Percentiles rank a stretch among this genome's conserved stretches.
These are phyloP conservation scores for Boletus rubropictus DNA, from an alignment of 768 basidiomycete species.

Conservation along the genomic window DNA sequence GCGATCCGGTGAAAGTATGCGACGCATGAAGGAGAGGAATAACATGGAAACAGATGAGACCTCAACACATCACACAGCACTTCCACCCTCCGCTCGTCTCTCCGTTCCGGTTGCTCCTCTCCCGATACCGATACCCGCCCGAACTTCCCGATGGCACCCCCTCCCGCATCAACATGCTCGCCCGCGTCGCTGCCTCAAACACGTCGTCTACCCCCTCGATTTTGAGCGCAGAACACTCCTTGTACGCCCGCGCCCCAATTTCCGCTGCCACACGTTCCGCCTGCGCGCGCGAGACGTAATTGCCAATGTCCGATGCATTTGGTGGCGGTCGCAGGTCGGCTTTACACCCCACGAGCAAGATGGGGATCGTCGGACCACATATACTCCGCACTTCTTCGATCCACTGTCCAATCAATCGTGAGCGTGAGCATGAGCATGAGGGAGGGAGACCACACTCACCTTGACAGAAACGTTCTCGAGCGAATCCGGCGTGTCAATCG, in stretches of 20 bases:
- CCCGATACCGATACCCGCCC: constrained; percentile 44
- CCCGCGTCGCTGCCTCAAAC: constrained; percentile 94
- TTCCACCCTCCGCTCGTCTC: constrained; percentile 42
- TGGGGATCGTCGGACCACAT: constrained; percentile 88
- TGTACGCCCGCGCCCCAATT: constrained; percentile 91
- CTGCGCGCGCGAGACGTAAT: constrained; percentile 69
- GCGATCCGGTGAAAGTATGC: not conserved
- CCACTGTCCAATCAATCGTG: constrained; percentile 53
- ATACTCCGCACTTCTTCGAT: constrained; percentile 97
- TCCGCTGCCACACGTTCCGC: constrained; percentile 75
- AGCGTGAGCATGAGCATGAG: not conserved
- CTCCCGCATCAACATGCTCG: constrained; percentile 93
- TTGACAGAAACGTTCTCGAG: constrained; percentile 93
- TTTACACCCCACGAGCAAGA: constrained; percentile 95
- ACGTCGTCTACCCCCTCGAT: constrained; percentile 95
- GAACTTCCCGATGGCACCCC: constrained; percentile 57
- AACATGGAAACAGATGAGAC: not conserved
- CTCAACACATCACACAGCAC: constrained; percentile 67
- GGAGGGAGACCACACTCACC: constrained; percentile 36
- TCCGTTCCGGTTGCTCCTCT: constrained; percentile 28
- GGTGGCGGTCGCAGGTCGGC: constrained; percentile 76
- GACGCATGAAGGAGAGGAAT: not conserved
- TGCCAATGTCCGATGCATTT: constrained; percentile 40
- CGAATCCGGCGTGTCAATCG: constrained; percentile 94
- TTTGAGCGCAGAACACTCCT: constrained; percentile 87